A percentile compares a stretch with the other conserved stretches of the same genome.
phyloP scores from a whole-genome alignment of 2,329 filamentous ascomycete genomes.

The Sclerotinia spermophila region DNA sequence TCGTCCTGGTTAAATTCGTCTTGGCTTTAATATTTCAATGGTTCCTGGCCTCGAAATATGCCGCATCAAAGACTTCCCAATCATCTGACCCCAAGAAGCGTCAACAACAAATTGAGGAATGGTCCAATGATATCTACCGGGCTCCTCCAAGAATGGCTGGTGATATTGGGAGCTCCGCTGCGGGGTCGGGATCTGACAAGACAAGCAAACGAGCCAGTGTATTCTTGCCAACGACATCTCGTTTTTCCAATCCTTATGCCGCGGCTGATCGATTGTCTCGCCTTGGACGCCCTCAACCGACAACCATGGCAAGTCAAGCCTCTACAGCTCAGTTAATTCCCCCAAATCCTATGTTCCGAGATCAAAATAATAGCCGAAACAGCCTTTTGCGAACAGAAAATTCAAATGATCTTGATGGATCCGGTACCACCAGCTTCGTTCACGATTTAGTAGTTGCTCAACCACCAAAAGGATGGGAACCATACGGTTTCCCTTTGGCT shows the following conservation, averaged over 20 bases:
- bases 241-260: conserved; percentile 85
- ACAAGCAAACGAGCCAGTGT: conserved; percentile 75
- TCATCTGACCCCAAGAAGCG: conserved; percentile 77
- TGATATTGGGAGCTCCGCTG: conserved; percentile 64
- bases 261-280: conserved; percentile 58
- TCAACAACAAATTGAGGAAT: conserved; percentile 92
- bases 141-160: conserved; percentile 78
- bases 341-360: conserved; percentile 68
- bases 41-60: conserved; percentile 87
- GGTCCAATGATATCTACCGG: conserved; percentile 95
- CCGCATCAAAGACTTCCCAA: conserved; percentile 79
- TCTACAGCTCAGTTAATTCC: conserved; percentile 69
- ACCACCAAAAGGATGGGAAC: conserved; percentile 94
- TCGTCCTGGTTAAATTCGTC: conserved; percentile 82
- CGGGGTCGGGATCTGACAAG: conserved; percentile 64
- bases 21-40: conserved; percentile 91
- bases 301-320: conserved; percentile 89
- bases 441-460: conserved; percentile 95
- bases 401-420: conserved; percentile 60
- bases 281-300: conserved; percentile 56
- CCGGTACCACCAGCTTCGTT: conserved; percentile 89
- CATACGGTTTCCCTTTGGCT: conserved; percentile 90
- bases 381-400: conserved; percentile 62
- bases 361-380: conserved; percentile 57
- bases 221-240: conserved; percentile 88